Percentiles rank a stretch among this genome's conserved stretches.
Evolutionary conservation across 345 rosid species (phyloP).

Genomic region (Viola odorata): DNA sequence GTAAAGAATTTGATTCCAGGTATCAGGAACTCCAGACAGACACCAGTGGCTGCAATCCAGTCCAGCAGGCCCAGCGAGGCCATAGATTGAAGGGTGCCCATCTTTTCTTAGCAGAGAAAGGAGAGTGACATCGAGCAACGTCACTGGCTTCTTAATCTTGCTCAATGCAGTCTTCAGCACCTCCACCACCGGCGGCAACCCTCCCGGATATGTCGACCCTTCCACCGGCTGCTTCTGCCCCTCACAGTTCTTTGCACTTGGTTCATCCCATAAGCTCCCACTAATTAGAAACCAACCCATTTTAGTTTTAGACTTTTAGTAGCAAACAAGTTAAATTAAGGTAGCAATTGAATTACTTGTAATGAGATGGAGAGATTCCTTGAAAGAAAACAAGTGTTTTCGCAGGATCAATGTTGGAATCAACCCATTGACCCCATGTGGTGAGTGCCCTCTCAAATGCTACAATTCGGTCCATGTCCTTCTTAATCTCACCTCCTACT

Average conservation of each 20-base stretch:
- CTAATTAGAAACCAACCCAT: conserved; percentile 2
- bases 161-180: conserved; percentile 16
- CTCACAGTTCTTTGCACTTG: conserved; percentile 22
- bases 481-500: conserved; percentile 25
- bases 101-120: conserved; percentile 80
- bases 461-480: conserved; percentile 55
- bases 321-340: neutral
- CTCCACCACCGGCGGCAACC: conserved; percentile 17
- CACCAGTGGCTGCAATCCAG: conserved; percentile 95
- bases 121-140: conserved; percentile 58
- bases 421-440: conserved; percentile 60
- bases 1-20: conserved; percentile 83
- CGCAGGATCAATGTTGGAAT: conserved; percentile 37
- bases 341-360: conserved; percentile 28
- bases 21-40: conserved; percentile 85
- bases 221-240: conserved; percentile 26
- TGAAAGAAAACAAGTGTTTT: conserved; percentile 46
- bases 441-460: conserved; percentile 47
- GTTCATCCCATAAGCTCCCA: conserved; percentile 33
- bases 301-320: neutral
- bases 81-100: conserved; percentile 82
- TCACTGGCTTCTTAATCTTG: conserved; percentile 17
- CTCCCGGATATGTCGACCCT: conserved; percentile 34
- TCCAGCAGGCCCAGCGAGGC: conserved; percentile 37
- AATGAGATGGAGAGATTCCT: conserved; percentile 53